Percentiles rank a stretch among this genome's conserved stretches.
Conservation (phyloP, 2,329 filamentous ascomycete species). For the Ramularia endophylla region DNA sequence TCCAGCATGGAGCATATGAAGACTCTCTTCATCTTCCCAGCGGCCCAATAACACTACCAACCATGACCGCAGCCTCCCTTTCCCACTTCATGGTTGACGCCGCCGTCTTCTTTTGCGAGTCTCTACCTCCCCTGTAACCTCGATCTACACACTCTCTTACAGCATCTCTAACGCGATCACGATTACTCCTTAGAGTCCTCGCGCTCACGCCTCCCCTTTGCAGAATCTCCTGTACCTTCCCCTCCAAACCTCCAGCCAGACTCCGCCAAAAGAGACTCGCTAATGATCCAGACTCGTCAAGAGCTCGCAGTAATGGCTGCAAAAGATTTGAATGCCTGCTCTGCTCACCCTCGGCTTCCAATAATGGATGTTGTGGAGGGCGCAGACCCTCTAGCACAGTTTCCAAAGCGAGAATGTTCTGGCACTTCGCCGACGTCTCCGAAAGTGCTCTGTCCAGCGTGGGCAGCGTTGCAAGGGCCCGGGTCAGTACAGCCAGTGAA, state of each 20-base stretch:
- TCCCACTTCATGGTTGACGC: conserved; percentile 67
- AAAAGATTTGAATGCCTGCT: conserved; percentile 51
- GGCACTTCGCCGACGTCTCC: conserved; percentile 78
- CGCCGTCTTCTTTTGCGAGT: conserved; percentile 41
- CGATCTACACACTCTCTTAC: conserved; percentile 59
- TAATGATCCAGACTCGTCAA: conserved; percentile 69
- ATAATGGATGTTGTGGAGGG: conserved; percentile 62
- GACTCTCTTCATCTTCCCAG: conserved; percentile 24
- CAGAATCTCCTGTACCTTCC: conserved; percentile 77
- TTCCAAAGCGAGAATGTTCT: conserved; percentile 87
- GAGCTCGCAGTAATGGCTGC: conserved; percentile 59
- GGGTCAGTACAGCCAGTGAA: conserved; percentile 66
- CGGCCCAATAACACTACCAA: conserved; percentile 69
- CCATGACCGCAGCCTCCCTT: conserved; percentile 90
- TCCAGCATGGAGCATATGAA: background rate
- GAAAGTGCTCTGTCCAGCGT: conserved; percentile 73
- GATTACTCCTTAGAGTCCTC: conserved; percentile 71
- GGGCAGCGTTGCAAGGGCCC: conserved; percentile 73
- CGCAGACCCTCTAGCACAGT: conserved; percentile 64
- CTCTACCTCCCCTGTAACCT: conserved; percentile 45
- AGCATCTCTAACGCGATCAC: conserved; percentile 66
- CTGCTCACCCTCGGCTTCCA: conserved; percentile 37
- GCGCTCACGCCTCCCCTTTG: conserved; percentile 77
- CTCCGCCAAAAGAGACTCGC: conserved; percentile 92
- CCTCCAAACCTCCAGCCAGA: conserved; percentile 69